Evolutionary conservation across 192 early-diverging fungal species (phyloP).

Genomic region (Coemansia sp.): DNA sequence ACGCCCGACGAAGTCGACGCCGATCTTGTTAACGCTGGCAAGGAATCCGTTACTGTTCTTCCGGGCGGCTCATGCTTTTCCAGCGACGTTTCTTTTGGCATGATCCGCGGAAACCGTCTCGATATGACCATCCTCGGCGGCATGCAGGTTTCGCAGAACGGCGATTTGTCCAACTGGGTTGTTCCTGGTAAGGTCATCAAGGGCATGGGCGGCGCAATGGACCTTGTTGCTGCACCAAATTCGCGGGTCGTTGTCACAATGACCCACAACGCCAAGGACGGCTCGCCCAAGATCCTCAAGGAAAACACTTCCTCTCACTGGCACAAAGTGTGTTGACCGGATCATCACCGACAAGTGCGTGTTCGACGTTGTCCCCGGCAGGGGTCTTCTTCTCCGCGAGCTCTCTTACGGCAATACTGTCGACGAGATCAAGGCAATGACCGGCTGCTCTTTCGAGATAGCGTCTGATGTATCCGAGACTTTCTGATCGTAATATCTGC

Average conservation of each 20-base stretch:
- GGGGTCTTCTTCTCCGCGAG: conserved; percentile 63
- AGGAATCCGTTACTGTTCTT: conserved; percentile 73
- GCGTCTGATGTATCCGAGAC: conserved; percentile 51
- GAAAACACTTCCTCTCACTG: conserved; percentile 75
- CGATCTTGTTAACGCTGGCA: conserved; percentile 80
- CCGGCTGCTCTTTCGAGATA: conserved; percentile 64
- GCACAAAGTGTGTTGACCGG: conserved; percentile 62
- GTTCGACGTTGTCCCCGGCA: conserved; percentile 63
- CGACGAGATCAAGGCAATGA: conserved; percentile 65
- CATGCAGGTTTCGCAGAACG: conserved; percentile 72
- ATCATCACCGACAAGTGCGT: conserved; percentile 73
- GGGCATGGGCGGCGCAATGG: conserved; percentile 84
- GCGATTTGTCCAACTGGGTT: conserved; percentile 84
- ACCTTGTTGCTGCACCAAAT: conserved; percentile 66
- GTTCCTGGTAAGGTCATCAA: conserved; percentile 85
- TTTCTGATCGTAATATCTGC: conserved; percentile 13
- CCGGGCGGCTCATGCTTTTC: conserved; percentile 70
- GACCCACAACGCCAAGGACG: conserved; percentile 63
- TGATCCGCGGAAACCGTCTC: conserved; percentile 77
- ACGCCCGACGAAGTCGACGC: conserved; percentile 68
- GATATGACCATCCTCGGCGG: conserved; percentile 76
- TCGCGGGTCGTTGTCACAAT: conserved; percentile 79
- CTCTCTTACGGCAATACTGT: conserved; percentile 60
- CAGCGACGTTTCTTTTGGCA: conserved; percentile 74
- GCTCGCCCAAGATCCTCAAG: conserved; percentile 71